Conservation (phyloP, 805 yeast species). For the Pichia rugopelliculosa region DNA sequence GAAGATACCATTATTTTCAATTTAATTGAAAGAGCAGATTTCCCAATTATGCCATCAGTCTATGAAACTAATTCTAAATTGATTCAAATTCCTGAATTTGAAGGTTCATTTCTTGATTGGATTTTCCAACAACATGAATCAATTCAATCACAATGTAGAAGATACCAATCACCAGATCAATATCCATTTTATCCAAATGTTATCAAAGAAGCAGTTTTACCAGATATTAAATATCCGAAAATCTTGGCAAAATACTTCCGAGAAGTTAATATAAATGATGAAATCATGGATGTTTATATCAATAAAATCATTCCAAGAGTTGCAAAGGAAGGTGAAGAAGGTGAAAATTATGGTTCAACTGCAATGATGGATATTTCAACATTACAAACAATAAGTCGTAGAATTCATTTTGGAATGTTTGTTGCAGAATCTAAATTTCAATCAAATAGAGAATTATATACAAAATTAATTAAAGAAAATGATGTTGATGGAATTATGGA, state of each 20-base stretch:
- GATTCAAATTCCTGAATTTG: conserved; percentile 53
- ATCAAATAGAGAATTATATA: conserved; percentile 56
- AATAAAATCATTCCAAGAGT: conserved; percentile 68
- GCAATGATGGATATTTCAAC: conserved; percentile 79
- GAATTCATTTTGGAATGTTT: conserved; percentile 95
- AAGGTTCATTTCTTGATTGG: conserved; percentile 85
- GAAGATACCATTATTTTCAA: conserved; percentile 94
- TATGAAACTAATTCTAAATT: conserved; percentile 45
- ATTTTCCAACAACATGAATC: conserved; percentile 67
- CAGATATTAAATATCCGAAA: conserved; percentile 70
- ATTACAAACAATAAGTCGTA: conserved; percentile 78
- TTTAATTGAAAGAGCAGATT: conserved; percentile 89
- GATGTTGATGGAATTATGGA: conserved; percentile 69
- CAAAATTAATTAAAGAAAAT: conserved; percentile 51
- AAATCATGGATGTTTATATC: conserved; percentile 63
- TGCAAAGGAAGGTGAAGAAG: conserved; percentile 62
- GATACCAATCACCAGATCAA: conserved; percentile 94
- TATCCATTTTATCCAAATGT: conserved; percentile 75
- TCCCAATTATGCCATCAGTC: conserved; percentile 64
- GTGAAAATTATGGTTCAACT: conserved; percentile 83
- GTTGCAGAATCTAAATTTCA: conserved; percentile 94
- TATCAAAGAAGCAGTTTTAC: conserved; percentile 61
- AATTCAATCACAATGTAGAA: conserved; percentile 69
- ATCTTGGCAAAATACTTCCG: conserved; percentile 67
- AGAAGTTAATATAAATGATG: conserved; percentile 67